Conservation (phyloP, 768 basidiomycete genomes). For the Porphyrellus cyaneotinctus region DNA sequence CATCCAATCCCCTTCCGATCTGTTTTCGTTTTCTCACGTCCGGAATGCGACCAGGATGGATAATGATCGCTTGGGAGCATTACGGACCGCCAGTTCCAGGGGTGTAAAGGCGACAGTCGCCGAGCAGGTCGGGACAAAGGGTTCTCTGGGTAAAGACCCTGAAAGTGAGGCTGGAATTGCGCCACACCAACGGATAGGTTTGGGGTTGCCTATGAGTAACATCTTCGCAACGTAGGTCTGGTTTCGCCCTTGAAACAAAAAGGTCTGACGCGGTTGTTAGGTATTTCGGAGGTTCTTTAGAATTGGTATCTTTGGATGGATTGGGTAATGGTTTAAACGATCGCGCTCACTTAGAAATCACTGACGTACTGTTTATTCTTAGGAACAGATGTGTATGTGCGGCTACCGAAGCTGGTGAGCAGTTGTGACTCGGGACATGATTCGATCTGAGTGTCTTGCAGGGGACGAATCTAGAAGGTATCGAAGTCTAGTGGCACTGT, state of each 20-base stretch:
- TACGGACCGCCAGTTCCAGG: slow-evolving; percentile 56
- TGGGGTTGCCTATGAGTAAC: slow-evolving; percentile 86
- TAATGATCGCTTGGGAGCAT: slow-evolving; percentile 59
- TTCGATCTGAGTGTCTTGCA: slow-evolving; percentile 25
- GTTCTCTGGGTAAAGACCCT: slow-evolving; percentile 30
- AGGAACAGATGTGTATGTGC: slow-evolving; percentile 83
- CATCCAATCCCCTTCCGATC: slow-evolving; percentile 63
- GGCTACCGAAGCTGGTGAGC: slow-evolving; percentile 75
- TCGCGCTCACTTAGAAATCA: not conserved
- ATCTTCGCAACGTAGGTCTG: slow-evolving; percentile 73
- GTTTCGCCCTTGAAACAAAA: not conserved
- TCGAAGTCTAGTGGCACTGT: slow-evolving; percentile 56
- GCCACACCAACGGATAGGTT: slow-evolving; percentile 65
- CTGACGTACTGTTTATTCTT: slow-evolving; percentile 4
- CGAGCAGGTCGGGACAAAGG: slow-evolving; percentile 55
- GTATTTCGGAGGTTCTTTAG: slow-evolving; percentile 80
- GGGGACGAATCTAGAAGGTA: slow-evolving; percentile 85
- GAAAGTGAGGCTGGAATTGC: slow-evolving; percentile 45
- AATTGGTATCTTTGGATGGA: slow-evolving; percentile 75
- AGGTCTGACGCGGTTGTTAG: slow-evolving; percentile 32
- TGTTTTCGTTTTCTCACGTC: slow-evolving; percentile 87
- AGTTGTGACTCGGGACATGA: not conserved
- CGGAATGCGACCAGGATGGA: slow-evolving; percentile 72
- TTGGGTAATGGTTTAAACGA: slow-evolving; percentile 53
- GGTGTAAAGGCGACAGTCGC: slow-evolving; percentile 76